Base-by-base conservation (phyloP, 1,284 basidiomycete genomes). In the Termitomyces sp. region DNA sequence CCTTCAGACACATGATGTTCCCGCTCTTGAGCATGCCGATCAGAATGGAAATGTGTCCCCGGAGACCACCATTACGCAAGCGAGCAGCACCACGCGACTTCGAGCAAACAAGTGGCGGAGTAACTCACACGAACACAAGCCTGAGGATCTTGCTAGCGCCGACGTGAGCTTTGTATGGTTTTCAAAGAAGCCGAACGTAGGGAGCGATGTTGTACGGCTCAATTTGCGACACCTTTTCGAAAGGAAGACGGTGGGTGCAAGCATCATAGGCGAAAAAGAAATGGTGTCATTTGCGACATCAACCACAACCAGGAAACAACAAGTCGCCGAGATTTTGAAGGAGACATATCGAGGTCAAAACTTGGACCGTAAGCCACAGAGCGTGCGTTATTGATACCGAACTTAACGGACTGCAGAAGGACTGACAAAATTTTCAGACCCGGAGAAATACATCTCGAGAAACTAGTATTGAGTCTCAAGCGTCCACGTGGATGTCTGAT, bases 151-250 rank as follows among this genome's bases (percentile, higher is more conserved):
- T n/a, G 33, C 46, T 26, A 21, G 24, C 15, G n/a, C 33, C n/a
- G 17, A 38, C n/a, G 34, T 48, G 5, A 38, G 24, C 31, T 45
- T 19, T 9, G 13, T 33, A 33, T 10, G 1, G n/a, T 33, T 33
- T 21, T 28, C 34, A 28, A 17, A 38, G 36, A n/a, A 28, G 3
- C 36, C 24, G 12, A 36, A 26, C 5, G 12, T 44, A 6, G 34
- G 21, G 1, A 17, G 12, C 26, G 45, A 55, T 17, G 38, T 52
- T 28, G 17, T 55, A 21, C 15, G 24, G 21, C 17, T 49, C 9
- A 56, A 54, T 45, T 28, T 54, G 30, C 56, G 55, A 26, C 58
- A 59, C 34, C 31, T 59, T 1, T 33, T 36, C 15, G 24, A 30
- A 24, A 52, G 19, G 31, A 19, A 8, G 30, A 7, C 8, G 12